These are phyloP conservation scores for Viola odorata DNA, from an alignment of 345 rosid genomes.

Conservation along the genomic window DNA sequence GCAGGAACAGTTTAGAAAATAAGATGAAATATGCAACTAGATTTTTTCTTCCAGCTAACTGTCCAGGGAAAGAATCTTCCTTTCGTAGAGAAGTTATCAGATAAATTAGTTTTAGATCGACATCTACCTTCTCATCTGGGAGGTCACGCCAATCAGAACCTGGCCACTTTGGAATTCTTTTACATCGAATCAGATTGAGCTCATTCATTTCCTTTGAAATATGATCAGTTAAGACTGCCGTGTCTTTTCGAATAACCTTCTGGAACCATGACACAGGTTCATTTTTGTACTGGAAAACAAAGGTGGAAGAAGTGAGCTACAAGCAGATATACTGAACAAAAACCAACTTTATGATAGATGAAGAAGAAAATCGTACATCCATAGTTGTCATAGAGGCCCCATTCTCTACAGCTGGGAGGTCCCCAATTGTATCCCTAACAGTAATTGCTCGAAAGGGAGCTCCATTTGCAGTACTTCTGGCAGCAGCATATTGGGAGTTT, in stretches of 20 bases:
- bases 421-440: constrained; percentile 86
- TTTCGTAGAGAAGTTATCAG: background rate
- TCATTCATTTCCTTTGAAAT: constrained; percentile 80
- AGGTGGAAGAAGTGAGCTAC: background rate
- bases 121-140: constrained; percentile 58
- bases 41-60: too few species aligned
- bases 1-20: background rate
- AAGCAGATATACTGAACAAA: too few species aligned
- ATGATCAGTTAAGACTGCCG: constrained; percentile 54
- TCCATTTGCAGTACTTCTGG: constrained; percentile 60
- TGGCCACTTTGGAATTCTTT: constrained; percentile 69
- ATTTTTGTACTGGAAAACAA: constrained; percentile 39
- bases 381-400: constrained; percentile 49
- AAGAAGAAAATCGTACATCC: constrained; percentile 33
- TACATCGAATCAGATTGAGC: constrained; percentile 63
- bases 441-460: constrained; percentile 93
- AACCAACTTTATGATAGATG: too few species aligned
- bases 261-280: constrained; percentile 83
- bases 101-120: background rate
- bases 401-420: constrained; percentile 64
- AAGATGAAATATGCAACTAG: too few species aligned
- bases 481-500: constrained; percentile 60
- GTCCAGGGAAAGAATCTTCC: background rate
- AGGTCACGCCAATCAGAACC: constrained; percentile 95
- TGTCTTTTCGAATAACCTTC: constrained; percentile 56